Conservation (phyloP, 805 yeast species). For the Pichia phayaonensis region DNA sequence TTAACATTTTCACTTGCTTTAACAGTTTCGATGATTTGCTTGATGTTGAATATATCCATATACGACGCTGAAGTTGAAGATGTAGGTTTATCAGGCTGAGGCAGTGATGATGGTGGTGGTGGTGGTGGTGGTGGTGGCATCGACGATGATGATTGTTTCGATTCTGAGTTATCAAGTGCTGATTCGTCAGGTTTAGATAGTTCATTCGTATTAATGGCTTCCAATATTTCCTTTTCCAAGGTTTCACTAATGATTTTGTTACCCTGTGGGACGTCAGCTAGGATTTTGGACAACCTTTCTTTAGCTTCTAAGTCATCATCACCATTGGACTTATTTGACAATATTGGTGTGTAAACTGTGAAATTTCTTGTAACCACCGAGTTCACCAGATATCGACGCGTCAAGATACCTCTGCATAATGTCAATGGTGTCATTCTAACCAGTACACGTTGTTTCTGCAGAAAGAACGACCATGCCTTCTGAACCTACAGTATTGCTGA, state of each 20-base stretch:
- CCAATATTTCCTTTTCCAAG: neutral
- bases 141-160: neutral
- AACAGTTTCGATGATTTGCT: constrained; percentile 20
- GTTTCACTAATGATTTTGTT: neutral
- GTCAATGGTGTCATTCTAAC: neutral
- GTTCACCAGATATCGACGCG: neutral
- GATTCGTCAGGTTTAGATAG: neutral
- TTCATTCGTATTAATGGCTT: neutral
- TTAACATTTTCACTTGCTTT: constrained; percentile 28
- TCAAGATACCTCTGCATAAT: neutral
- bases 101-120: neutral
- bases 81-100: neutral
- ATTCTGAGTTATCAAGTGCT: constrained; percentile 4
- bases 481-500: no score
- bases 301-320: constrained; percentile 2
- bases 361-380: neutral
- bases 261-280: constrained; percentile 8
- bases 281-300: constrained; percentile 6
- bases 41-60: constrained; percentile 10
- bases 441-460: neutral
- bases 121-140: no score
- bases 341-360: neutral
- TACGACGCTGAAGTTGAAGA: neutral
- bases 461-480: no score
- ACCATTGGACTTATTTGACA: neutral